Percentiles rank a stretch among this genome's conserved stretches.
Evolutionary conservation across 208 protist species (phyloP).

Genomic region (Strigomonas culicis): DNA sequence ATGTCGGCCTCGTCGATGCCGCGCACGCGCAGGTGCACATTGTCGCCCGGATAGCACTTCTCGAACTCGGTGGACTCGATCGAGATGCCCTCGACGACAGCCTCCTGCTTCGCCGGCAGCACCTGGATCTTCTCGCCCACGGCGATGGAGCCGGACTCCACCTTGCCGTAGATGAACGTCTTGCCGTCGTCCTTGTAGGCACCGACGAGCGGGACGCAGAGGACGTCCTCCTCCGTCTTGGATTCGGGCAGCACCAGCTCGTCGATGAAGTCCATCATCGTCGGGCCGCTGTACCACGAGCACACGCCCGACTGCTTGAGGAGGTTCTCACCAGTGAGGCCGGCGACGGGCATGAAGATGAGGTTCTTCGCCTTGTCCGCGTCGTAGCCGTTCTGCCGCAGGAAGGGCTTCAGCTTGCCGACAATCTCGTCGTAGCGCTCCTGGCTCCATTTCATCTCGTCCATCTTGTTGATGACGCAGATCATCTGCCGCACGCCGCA

Average conservation of each 20-base stretch:
- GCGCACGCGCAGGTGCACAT: conserved; percentile 90
- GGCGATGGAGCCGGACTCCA: conserved; percentile 92
- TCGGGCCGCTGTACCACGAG: conserved; percentile 91
- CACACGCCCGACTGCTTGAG: conserved; percentile 80
- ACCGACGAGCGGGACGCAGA: conserved; percentile 95
- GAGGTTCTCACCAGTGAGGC: conserved; percentile 93
- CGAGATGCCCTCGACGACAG: conserved; percentile 79
- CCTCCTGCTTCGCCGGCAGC: conserved; percentile 69
- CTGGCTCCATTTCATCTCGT: conserved; percentile 96
- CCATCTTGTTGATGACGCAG: conserved; percentile 99
- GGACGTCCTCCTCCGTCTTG: conserved; percentile 70
- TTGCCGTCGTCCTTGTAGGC: conserved; percentile 96
- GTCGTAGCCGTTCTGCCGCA: conserved; percentile 94
- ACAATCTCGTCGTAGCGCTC: conserved; percentile 96
- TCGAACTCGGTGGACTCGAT: conserved; percentile 91
- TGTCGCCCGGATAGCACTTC: conserved; percentile 89
- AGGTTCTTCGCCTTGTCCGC: conserved; percentile 82
- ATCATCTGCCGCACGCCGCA: conserved; percentile 97
- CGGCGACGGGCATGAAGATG: conserved; percentile 96
- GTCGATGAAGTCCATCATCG: conserved; percentile 93
- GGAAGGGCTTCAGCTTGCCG: conserved; percentile 93
- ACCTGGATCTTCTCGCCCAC: conserved; percentile 89
- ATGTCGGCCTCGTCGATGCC: conserved; percentile 87
- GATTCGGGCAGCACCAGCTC: conserved; percentile 73
- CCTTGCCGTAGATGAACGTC: conserved; percentile 92